Conservation (phyloP, 1,284 basidiomycete species). For the Ustilago cynodontis region DNA sequence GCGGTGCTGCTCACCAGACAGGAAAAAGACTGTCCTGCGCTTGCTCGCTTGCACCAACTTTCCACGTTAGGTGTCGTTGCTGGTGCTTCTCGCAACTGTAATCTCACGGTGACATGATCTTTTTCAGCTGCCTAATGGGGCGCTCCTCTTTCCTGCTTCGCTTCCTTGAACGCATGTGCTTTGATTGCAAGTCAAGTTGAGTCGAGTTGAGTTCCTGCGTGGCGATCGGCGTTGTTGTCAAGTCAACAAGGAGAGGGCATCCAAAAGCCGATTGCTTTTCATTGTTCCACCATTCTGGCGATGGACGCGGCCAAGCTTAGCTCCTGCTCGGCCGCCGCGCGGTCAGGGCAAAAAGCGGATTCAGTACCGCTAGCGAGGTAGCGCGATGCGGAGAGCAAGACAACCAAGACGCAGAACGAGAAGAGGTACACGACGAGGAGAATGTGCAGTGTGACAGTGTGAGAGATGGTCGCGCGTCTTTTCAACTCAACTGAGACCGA, state of each 20-base stretch:
- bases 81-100: too few species aligned
- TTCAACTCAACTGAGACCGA: not conserved
- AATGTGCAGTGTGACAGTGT: too few species aligned
- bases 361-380: not conserved
- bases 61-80: too few species aligned
- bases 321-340: not conserved
- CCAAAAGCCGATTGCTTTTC: slow-evolving; percentile 1
- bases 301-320: not conserved
- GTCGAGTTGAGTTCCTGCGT: not conserved
- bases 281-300: not conserved
- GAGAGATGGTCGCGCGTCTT: not conserved
- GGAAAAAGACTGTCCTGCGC: too few species aligned
- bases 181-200: too few species aligned
- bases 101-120: not conserved
- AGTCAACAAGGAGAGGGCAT: not conserved
- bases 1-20: too few species aligned
- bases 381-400: not conserved
- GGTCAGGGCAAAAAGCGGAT: slow-evolving; percentile 1
- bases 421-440: not conserved
- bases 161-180: not conserved
- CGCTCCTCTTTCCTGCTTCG: not conserved
- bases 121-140: slow-evolving; percentile 3
- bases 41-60: too few species aligned
- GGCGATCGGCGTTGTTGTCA: not conserved
- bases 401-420: not conserved